Conservation (phyloP, 2,329 filamentous ascomycete species). For the Colletotrichum magnum region DNA sequence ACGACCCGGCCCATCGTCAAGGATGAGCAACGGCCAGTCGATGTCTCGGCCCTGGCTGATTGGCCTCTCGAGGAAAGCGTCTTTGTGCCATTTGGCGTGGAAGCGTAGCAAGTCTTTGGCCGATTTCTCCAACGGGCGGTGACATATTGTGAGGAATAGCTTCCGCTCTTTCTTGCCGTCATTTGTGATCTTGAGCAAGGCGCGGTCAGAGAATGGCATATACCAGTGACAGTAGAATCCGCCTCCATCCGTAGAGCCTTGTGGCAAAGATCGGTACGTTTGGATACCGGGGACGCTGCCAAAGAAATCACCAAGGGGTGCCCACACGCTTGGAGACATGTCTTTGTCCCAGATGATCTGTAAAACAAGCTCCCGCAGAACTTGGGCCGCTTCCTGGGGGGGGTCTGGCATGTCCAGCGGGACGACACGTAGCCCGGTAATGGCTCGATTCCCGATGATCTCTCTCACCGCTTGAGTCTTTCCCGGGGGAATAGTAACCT, state of each 20-base stretch:
- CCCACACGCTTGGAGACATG: slow-evolving; percentile 31
- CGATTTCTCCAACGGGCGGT: slow-evolving; percentile 19
- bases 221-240: slow-evolving; percentile 38
- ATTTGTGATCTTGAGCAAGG: slow-evolving; percentile 27
- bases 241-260: slow-evolving; percentile 35
- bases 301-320: slow-evolving; percentile 34
- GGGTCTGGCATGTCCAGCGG: slow-evolving; percentile 19
- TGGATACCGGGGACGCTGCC: slow-evolving; percentile 36
- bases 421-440: slow-evolving; percentile 31
- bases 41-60: slow-evolving; percentile 27
- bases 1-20: slow-evolving; percentile 24
- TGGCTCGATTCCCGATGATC: slow-evolving; percentile 33
- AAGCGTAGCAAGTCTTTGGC: slow-evolving; percentile 27
- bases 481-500: slow-evolving; percentile 19
- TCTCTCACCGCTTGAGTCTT: slow-evolving; percentile 9
- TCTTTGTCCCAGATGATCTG: slow-evolving; percentile 32
- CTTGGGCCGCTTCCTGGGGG: not conserved
- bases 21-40: slow-evolving; percentile 32
- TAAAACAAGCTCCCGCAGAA: slow-evolving; percentile 30
- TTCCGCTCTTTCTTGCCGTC: slow-evolving; percentile 31
- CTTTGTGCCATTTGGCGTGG: slow-evolving; percentile 36
- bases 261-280: slow-evolving; percentile 28
- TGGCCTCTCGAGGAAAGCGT: slow-evolving; percentile 31
- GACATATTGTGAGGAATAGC: slow-evolving; percentile 26
- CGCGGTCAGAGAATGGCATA: slow-evolving; percentile 36